Evolutionary conservation across 2,329 filamentous ascomycete species (phyloP).

Genomic region (Fusarium nanum): DNA sequence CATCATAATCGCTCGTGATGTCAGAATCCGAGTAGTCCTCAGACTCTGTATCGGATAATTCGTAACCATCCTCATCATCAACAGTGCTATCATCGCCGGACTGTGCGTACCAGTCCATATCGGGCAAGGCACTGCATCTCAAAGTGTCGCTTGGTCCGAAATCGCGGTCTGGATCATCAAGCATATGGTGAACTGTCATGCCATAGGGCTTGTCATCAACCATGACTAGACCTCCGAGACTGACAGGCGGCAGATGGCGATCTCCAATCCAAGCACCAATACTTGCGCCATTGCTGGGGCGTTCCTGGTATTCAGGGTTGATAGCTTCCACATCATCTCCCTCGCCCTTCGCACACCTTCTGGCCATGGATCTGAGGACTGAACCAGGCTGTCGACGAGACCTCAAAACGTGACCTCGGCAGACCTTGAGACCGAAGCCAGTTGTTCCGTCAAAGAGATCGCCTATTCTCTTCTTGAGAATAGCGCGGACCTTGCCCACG

Average conservation of each 20-base stretch:
- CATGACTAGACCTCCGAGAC: slow-evolving; percentile 87
- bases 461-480: slow-evolving; percentile 75
- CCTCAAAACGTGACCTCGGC: slow-evolving; percentile 73
- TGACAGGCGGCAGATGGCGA: slow-evolving; percentile 88
- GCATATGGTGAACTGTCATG: slow-evolving; percentile 97
- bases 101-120: slow-evolving; percentile 58
- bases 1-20: slow-evolving; percentile 64
- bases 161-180: slow-evolving; percentile 75
- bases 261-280: slow-evolving; percentile 91
- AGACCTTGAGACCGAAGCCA: slow-evolving; percentile 76
- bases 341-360: slow-evolving; percentile 52
- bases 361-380: slow-evolving; percentile 50
- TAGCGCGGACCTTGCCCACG: slow-evolving; percentile 76
- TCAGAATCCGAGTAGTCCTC: slow-evolving; percentile 63
- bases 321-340: slow-evolving; percentile 57
- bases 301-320: slow-evolving; percentile 82
- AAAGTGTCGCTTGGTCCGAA: slow-evolving; percentile 47
- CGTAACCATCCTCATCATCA: slow-evolving; percentile 68
- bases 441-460: slow-evolving; percentile 71
- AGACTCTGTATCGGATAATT: slow-evolving; percentile 72
- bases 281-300: slow-evolving; percentile 86
- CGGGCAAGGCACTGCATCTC: slow-evolving; percentile 56
- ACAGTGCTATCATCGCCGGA: slow-evolving; percentile 57
- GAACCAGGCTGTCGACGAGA: slow-evolving; percentile 62
- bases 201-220: slow-evolving; percentile 88